Conservation (phyloP, 805 yeast genomes). For the Myxozyma lipomycoides region DNA sequence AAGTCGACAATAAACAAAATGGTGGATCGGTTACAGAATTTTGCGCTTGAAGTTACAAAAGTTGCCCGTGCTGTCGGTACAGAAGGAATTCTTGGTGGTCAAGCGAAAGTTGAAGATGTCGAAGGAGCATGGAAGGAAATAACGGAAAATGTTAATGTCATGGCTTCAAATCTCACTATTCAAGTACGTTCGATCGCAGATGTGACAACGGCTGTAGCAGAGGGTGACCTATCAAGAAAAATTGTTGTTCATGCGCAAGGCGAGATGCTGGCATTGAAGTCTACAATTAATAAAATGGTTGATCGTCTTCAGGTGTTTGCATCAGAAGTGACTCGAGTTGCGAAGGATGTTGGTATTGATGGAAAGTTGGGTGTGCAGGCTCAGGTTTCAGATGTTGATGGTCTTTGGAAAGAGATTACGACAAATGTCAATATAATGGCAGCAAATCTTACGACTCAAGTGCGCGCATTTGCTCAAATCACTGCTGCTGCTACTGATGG, state of each 20-base stretch:
- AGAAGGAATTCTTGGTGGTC: constrained; percentile 84
- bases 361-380: constrained; percentile 92
- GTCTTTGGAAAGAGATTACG: constrained; percentile 86
- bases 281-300: constrained; percentile 89
- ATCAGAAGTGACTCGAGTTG: constrained; percentile 82
- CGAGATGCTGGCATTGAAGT: constrained; percentile 77
- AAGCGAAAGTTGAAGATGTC: constrained; percentile 73
- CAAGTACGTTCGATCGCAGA: constrained; percentile 88
- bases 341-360: constrained; percentile 88
- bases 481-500: constrained; percentile 95
- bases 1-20: constrained; percentile 83
- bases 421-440: constrained; percentile 93
- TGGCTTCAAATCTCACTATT: constrained; percentile 82
- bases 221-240: constrained; percentile 80
- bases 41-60: constrained; percentile 80
- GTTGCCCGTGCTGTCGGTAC: constrained; percentile 88
- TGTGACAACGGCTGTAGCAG: constrained; percentile 88
- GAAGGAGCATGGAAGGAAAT: constrained; percentile 85
- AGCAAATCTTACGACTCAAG: constrained; percentile 86
- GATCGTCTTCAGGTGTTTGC: constrained; percentile 85
- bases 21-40: constrained; percentile 79
- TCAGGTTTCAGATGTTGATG: constrained; percentile 85
- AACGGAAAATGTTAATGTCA: constrained; percentile 78
- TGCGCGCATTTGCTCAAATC: constrained; percentile 87
- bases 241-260: constrained; percentile 89